phyloP scores from a whole-genome alignment of 116 monocot genomes.

The Dioscorea cayenensis region DNA sequence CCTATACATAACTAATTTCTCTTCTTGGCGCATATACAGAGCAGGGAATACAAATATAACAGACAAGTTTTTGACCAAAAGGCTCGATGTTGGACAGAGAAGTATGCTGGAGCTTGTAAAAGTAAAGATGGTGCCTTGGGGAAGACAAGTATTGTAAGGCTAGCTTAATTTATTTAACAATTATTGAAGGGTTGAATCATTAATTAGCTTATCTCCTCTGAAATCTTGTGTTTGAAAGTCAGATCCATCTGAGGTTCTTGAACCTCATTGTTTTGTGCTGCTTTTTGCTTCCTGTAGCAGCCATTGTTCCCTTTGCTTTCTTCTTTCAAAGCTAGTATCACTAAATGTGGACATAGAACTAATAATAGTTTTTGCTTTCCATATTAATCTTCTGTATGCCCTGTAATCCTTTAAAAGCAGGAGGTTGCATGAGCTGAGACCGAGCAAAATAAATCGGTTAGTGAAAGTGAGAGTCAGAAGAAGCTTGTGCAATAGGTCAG shows the following conservation, averaged over 20 bases:
- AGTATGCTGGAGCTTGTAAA: constrained; percentile 44
- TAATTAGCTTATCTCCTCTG: background rate
- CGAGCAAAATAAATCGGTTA: constrained; percentile 1
- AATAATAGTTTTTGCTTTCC: no score
- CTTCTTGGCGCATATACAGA: constrained; percentile 36
- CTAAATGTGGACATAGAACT: no score
- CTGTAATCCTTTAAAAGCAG: no score
- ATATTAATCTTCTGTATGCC: no score
- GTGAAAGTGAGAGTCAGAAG: constrained; percentile 28
- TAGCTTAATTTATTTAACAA: background rate
- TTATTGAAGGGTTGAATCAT: background rate
- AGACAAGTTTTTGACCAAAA: constrained; percentile 69
- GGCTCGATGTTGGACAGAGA: constrained; percentile 73
- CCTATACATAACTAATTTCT: background rate
- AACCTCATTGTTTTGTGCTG: background rate
- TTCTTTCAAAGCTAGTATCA: no score
- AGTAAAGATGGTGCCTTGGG: constrained; percentile 8
- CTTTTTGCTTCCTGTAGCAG: no score
- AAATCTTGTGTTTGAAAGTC: background rate
- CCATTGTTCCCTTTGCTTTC: no score
- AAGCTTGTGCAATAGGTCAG: constrained; percentile 27
- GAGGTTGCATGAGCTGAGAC: background rate
- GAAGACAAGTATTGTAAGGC: constrained; percentile 10
- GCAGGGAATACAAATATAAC: constrained; percentile 89
- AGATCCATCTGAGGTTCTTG: background rate